Conservation (phyloP, 2,329 filamentous ascomycete genomes). For the Penicillium concentricum region DNA sequence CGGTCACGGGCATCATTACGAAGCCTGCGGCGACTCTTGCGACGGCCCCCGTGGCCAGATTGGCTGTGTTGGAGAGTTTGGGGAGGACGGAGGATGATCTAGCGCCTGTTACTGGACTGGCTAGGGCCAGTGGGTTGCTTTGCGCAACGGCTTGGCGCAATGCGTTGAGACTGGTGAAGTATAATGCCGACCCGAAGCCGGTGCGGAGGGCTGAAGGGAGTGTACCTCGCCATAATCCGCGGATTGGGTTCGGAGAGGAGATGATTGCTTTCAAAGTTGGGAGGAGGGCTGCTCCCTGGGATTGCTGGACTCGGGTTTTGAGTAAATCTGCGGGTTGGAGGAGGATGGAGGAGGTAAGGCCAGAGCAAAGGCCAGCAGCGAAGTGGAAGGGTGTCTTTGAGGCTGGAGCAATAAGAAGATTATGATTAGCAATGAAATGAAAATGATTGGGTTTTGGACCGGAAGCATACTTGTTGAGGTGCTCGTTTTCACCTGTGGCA, state of each 20-base stretch:
- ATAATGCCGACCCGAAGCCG: conserved; percentile 87
- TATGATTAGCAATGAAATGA: not conserved
- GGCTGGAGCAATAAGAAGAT: conserved; percentile 22
- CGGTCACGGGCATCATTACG: conserved; percentile 90
- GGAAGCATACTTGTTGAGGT: conserved; percentile 30
- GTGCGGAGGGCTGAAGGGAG: conserved; percentile 90
- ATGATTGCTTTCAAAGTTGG: conserved; percentile 69
- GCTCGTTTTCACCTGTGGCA: conserved; percentile 30
- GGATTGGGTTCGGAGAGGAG: conserved; percentile 63
- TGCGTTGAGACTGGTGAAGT: conserved; percentile 85
- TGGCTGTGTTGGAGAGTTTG: conserved; percentile 77
- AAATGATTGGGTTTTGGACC: not conserved
- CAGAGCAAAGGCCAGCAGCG: conserved; percentile 80
- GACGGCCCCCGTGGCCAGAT: conserved; percentile 78
- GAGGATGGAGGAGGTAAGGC: conserved; percentile 81
- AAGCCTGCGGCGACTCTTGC: conserved; percentile 86
- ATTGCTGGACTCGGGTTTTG: conserved; percentile 94
- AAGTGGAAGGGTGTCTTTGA: conserved; percentile 70
- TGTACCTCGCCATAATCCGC: conserved; percentile 86
- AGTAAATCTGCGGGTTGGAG: conserved; percentile 94
- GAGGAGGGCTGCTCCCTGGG: conserved; percentile 65
- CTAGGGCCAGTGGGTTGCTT: conserved; percentile 40
- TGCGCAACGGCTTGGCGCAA: conserved; percentile 67
- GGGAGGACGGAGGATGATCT: conserved; percentile 70
- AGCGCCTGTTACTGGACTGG: conserved; percentile 28